Conservation (phyloP, 108 stramenopile genomes). For the Nitzschia putrida region DNA sequence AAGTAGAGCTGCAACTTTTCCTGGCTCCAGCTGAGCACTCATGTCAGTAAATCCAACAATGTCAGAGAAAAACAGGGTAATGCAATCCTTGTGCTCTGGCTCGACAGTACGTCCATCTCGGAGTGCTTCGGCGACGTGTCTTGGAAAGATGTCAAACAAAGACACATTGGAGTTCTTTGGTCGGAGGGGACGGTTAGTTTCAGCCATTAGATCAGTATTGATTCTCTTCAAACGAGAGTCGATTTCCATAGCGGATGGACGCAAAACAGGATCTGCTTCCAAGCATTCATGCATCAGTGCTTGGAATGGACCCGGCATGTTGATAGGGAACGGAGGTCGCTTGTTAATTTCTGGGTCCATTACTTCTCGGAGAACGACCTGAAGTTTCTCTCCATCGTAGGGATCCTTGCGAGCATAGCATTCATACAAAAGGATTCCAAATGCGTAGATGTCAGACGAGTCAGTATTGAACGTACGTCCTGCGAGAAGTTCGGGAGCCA, state of each 20-base stretch:
- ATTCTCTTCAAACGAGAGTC: conserved; percentile 9
- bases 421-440: conserved; percentile 61
- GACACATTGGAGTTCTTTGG: conserved; percentile 8
- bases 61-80: conserved; percentile 80
- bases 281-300: conserved; percentile 29
- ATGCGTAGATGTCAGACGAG: conserved; percentile 56
- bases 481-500: conserved; percentile 85
- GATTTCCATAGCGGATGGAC: conserved; percentile 21
- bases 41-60: conserved; percentile 77
- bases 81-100: conserved; percentile 45
- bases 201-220: conserved; percentile 20
- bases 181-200: neutral
- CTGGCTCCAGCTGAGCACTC: conserved; percentile 46
- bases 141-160: conserved; percentile 29
- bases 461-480: conserved; percentile 46
- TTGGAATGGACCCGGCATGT: conserved; percentile 4
- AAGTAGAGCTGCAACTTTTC: conserved; percentile 63
- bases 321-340: conserved; percentile 22
- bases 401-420: conserved; percentile 51
- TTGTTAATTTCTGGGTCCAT: conserved; percentile 15
- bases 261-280: neutral
- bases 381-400: conserved; percentile 47
- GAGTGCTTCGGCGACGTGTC: conserved; percentile 37
- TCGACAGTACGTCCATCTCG: conserved; percentile 52
- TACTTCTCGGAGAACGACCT: neutral